These are phyloP conservation scores for Cunninghamia lanceolata DNA, from an alignment of 75 land plant genomes.

Conservation along the genomic window DNA sequence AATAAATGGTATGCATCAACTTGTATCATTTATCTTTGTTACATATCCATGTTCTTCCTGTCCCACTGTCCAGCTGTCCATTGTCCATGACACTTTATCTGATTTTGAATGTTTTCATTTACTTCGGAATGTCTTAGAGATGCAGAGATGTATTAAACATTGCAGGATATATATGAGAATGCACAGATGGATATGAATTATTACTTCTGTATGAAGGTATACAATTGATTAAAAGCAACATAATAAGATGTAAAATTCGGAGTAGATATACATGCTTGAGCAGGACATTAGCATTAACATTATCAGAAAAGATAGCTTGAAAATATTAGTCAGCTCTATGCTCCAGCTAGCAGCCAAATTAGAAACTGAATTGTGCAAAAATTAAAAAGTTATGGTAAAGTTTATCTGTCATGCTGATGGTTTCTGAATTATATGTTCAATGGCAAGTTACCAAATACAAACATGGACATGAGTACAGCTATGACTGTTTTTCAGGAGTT, in stretches of 20 bases:
- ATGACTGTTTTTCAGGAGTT: no score
- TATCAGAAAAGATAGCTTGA: not conserved
- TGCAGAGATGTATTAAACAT: not conserved
- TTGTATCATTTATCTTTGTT: slow-evolving; percentile 26
- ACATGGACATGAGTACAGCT: no score
- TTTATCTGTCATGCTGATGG: not conserved
- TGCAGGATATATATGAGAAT: not conserved
- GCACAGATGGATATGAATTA: slow-evolving; percentile 3
- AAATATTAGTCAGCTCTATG: not conserved
- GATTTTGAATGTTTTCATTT: not conserved
- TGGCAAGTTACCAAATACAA: not conserved
- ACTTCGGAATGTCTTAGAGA: not conserved
- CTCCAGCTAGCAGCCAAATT: not conserved
- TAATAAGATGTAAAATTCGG: not conserved
- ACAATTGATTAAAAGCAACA: not conserved
- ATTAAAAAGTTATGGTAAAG: not conserved
- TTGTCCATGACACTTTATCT: not conserved
- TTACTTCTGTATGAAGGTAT: not conserved
- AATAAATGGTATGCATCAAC: slow-evolving; percentile 44
- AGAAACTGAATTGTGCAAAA: not conserved
- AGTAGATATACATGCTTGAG: not conserved
- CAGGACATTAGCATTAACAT: not conserved
- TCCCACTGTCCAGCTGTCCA: not conserved
- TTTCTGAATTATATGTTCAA: not conserved
- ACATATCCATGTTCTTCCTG: not conserved